phyloP scores from a whole-genome alignment of 2,329 filamentous ascomycete genomes.

The Pseudocercospora vitis region DNA sequence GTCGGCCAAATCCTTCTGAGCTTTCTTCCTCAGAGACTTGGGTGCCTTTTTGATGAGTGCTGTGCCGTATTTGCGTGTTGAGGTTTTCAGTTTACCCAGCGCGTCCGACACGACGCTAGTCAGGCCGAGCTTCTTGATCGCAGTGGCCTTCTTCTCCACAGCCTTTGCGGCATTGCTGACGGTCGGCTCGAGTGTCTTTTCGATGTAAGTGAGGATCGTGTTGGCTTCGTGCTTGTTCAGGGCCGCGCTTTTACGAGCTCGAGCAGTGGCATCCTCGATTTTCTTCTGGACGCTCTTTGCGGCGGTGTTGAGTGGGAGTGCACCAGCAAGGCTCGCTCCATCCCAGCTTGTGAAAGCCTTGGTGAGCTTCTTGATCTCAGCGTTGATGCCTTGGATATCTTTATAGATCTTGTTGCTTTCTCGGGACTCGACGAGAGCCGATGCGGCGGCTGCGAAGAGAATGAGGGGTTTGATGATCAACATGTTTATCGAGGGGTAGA shows the following conservation, averaged over 20 bases:
- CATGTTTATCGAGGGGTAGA: not conserved
- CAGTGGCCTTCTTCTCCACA: not conserved
- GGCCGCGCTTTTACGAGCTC: too few species aligned
- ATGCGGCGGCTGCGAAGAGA: not conserved
- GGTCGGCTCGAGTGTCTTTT: not conserved
- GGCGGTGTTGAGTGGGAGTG: not conserved
- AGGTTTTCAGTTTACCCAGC: too few species aligned
- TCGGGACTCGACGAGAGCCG: not conserved
- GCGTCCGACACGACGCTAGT: too few species aligned
- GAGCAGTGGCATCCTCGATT: slow-evolving; percentile 1
- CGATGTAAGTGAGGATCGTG: not conserved
- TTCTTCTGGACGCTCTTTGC: not conserved
- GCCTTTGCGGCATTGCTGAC: not conserved
- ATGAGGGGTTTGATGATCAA: not conserved
- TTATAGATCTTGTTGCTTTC: not conserved
- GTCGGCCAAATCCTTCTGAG: too few species aligned
- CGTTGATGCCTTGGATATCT: not conserved
- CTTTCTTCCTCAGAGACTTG: too few species aligned
- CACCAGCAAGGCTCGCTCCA: not conserved
- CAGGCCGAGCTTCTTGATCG: not conserved
- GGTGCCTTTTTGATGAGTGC: too few species aligned
- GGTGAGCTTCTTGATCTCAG: not conserved
- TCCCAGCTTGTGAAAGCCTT: not conserved
- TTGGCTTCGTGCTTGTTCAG: not conserved
- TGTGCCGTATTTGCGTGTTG: too few species aligned